phyloP scores from a whole-genome alignment of 192 early-diverging fungal species.

The Backusella liffmaniae region DNA sequence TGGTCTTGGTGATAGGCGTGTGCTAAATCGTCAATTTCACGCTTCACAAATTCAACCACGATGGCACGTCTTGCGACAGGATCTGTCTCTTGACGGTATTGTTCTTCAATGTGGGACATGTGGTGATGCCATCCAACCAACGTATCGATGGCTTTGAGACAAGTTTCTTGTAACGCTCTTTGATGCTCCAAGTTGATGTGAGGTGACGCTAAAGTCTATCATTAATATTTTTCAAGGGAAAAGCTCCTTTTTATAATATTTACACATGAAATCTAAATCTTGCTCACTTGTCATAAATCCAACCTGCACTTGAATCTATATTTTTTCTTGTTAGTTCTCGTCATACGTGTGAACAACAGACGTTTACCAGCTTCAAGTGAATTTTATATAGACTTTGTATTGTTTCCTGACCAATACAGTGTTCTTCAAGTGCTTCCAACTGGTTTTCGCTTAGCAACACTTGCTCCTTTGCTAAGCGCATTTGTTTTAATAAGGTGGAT shows the following conservation, averaged over 20 bases:
- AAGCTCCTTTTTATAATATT: background rate
- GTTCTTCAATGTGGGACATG: background rate
- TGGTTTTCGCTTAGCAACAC: background rate
- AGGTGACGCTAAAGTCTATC: background rate
- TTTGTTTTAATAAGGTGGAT: background rate
- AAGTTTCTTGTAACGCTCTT: background rate
- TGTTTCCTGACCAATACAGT: background rate
- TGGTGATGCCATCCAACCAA: background rate
- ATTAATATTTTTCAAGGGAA: too few species aligned
- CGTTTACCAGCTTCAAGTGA: background rate
- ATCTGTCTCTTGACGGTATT: background rate
- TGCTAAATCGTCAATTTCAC: background rate
- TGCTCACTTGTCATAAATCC: constrained; percentile 1
- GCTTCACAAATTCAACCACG: background rate
- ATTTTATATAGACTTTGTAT: background rate
- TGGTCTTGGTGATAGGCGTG: background rate
- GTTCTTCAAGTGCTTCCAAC: background rate
- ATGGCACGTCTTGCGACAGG: background rate
- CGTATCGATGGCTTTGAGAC: background rate
- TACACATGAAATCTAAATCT: background rate
- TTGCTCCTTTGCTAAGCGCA: constrained; percentile 4
- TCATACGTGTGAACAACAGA: background rate
- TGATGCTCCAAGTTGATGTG: background rate
- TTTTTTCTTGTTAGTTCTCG: too few species aligned
- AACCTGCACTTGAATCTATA: constrained; percentile 8